Evolutionary conservation across 2,329 filamentous ascomycete species (phyloP).

Genomic region (Penicillium occitanis): DNA sequence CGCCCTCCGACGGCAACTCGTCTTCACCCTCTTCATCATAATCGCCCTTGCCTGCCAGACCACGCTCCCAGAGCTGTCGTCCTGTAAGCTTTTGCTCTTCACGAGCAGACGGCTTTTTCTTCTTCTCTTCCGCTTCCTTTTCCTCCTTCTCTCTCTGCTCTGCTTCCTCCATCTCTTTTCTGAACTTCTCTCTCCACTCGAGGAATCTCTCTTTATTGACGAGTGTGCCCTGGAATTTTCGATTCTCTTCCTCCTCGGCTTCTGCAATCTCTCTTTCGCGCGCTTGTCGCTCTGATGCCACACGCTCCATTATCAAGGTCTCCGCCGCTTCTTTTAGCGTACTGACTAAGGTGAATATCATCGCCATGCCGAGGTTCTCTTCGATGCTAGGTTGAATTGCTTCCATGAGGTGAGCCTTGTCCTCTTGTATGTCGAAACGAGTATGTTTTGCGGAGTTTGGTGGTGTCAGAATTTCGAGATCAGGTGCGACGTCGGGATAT

Average conservation of each 20-base stretch:
- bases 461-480: constrained; percentile 74
- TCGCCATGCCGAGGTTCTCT: constrained; percentile 94
- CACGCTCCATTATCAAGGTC: constrained; percentile 72
- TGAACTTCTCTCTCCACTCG: constrained; percentile 76
- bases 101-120: constrained; percentile 71
- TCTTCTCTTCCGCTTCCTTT: constrained; percentile 74
- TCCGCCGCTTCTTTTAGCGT: constrained; percentile 90
- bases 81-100: constrained; percentile 67
- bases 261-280: constrained; percentile 57
- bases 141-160: constrained; percentile 66
- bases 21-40: constrained; percentile 68
- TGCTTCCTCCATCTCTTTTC: constrained; percentile 75
- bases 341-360: constrained; percentile 90
- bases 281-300: constrained; percentile 59
- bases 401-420: constrained; percentile 72
- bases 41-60: constrained; percentile 65
- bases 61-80: constrained; percentile 74
- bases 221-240: constrained; percentile 87
- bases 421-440: constrained; percentile 75
- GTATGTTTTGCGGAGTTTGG: constrained; percentile 69
- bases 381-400: constrained; percentile 73
- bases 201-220: constrained; percentile 86
- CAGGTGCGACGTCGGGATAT: constrained; percentile 85
- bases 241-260: constrained; percentile 85
- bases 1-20: constrained; percentile 58